These are phyloP conservation scores for Pisolithus microcarpus DNA, from an alignment of 768 basidiomycete species.

Conservation along the genomic window DNA sequence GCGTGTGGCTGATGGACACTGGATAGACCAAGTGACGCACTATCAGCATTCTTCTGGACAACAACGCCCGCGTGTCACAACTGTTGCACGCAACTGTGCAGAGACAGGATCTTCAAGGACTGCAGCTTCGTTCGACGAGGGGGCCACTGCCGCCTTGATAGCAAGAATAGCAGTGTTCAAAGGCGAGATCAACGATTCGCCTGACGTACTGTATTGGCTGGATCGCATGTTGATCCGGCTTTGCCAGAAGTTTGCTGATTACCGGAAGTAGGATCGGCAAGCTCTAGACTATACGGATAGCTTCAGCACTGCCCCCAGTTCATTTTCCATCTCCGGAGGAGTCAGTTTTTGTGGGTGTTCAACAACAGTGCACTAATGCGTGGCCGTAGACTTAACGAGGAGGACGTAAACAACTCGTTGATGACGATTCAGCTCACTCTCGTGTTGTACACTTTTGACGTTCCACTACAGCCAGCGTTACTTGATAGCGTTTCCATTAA, in stretches of 20 bases:
- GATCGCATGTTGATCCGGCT: constrained; percentile 99
- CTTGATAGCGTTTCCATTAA: constrained; percentile 98
- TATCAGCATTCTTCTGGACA: constrained; percentile 98
- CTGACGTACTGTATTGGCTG: constrained; percentile 94
- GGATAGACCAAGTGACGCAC: constrained; percentile 88
- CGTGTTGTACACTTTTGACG: constrained; percentile 96
- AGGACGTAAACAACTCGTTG: too few relatives aligned
- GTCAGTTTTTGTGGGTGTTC: too few relatives aligned
- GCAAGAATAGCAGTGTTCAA: constrained; percentile 98
- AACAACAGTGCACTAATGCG: too few relatives aligned
- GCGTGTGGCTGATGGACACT: constrained; percentile 2
- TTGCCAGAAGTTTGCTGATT: too few relatives aligned
- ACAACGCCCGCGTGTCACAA: constrained; percentile 92
- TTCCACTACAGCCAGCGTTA: constrained; percentile 89
- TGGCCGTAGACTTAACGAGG: too few relatives aligned
- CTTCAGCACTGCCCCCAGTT: too few relatives aligned
- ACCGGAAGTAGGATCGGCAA: too few relatives aligned
- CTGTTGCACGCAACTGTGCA: constrained; percentile 94
- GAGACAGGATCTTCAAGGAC: constrained; percentile 92
- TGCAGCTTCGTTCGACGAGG: constrained; percentile 93
- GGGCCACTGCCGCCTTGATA: constrained; percentile 96
- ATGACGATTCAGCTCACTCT: constrained; percentile 99
- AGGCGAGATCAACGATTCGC: constrained; percentile 96
- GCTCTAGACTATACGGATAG: too few relatives aligned
- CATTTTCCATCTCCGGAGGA: too few relatives aligned